These are phyloP conservation scores for Ogataea chonburiensis DNA, from an alignment of 805 yeast species.

Conservation along the genomic window DNA sequence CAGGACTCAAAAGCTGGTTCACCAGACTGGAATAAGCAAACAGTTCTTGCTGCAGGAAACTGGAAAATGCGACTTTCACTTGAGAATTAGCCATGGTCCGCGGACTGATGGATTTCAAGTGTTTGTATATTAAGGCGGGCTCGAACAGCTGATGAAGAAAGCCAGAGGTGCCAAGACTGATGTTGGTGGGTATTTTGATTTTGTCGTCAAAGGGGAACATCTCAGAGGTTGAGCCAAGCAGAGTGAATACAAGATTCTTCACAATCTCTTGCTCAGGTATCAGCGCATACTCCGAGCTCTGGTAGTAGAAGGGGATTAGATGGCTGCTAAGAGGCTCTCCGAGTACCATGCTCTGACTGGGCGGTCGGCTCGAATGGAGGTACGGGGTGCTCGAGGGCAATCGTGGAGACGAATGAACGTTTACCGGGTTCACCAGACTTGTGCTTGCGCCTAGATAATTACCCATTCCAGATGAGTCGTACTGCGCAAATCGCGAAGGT, in stretches of 20 bases:
- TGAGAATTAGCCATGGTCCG: conserved; percentile 41
- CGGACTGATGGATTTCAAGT: conserved; percentile 35
- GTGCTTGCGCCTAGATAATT: conserved; percentile 13
- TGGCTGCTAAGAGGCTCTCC: conserved; percentile 32
- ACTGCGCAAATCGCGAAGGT: conserved; percentile 4
- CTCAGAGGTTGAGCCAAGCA: conserved; percentile 63
- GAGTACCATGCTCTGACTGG: conserved; percentile 9
- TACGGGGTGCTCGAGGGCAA: conserved; percentile 6
- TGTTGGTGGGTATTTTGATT: conserved; percentile 46
- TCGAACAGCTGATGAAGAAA: conserved; percentile 60
- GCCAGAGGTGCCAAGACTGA: conserved; percentile 57
- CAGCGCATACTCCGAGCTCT: conserved; percentile 27
- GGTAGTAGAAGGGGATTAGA: conserved; percentile 34
- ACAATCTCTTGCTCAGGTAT: conserved; percentile 43
- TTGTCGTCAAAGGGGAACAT: conserved; percentile 46
- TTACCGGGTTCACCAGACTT: conserved; percentile 9
- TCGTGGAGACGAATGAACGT: conserved; percentile 13
- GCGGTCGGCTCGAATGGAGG: conserved; percentile 11
- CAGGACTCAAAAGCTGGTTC: conserved; percentile 34
- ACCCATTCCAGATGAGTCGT: conserved; percentile 7
- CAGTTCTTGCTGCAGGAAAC: conserved; percentile 41
- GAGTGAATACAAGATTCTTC: conserved; percentile 48
- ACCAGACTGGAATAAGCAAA: conserved; percentile 37
- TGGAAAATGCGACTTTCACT: conserved; percentile 60
- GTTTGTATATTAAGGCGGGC: conserved; percentile 64